A percentile compares a stretch with the other conserved stretches of the same genome.
Conservation (phyloP, 345 rosid genomes). For the Orychophragmus violaceus region DNA sequence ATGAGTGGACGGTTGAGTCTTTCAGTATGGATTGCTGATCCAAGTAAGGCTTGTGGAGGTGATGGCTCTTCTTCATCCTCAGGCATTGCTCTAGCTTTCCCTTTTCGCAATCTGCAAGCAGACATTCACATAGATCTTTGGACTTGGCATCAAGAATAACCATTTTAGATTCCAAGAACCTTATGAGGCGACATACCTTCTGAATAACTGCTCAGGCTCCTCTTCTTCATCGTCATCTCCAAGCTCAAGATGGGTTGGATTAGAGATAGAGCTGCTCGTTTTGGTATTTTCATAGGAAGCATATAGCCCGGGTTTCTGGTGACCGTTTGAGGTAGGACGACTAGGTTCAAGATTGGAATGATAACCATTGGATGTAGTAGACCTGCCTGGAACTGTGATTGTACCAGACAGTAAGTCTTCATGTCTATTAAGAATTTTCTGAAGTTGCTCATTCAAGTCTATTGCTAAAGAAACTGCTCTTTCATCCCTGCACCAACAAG, state of each 20-base stretch:
- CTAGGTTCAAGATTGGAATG: conserved; percentile 31
- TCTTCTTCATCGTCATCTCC: conserved; percentile 60
- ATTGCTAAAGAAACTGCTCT: conserved; percentile 83
- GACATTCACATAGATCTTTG: not conserved
- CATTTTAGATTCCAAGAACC: not conserved
- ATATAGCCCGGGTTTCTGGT: conserved; percentile 26
- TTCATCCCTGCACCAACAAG: conserved; percentile 58
- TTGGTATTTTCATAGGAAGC: conserved; percentile 9
- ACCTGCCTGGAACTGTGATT: conserved; percentile 35
- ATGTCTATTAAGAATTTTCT: conserved; percentile 72
- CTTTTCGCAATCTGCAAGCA: conserved; percentile 62
- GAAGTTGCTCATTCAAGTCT: conserved; percentile 85
- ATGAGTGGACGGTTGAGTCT: conserved; percentile 76
- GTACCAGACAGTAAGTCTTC: conserved; percentile 62
- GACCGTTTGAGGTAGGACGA: conserved; percentile 35
- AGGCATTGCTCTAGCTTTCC: conserved; percentile 78
- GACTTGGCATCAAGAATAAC: conserved; percentile 16
- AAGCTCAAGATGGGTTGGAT: conserved; percentile 37
- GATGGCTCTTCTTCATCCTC: conserved; percentile 59
- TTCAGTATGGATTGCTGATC: conserved; percentile 45
- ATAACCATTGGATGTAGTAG: conserved; percentile 24
- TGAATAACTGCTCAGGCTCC: conserved; percentile 79
- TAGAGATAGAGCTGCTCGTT: conserved; percentile 40
- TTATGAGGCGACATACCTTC: conserved; percentile 46
- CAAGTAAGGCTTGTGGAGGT: conserved; percentile 42